These are phyloP conservation scores for Ustilago tritici DNA, from an alignment of 1,284 basidiomycete genomes.

Conservation along the genomic window DNA sequence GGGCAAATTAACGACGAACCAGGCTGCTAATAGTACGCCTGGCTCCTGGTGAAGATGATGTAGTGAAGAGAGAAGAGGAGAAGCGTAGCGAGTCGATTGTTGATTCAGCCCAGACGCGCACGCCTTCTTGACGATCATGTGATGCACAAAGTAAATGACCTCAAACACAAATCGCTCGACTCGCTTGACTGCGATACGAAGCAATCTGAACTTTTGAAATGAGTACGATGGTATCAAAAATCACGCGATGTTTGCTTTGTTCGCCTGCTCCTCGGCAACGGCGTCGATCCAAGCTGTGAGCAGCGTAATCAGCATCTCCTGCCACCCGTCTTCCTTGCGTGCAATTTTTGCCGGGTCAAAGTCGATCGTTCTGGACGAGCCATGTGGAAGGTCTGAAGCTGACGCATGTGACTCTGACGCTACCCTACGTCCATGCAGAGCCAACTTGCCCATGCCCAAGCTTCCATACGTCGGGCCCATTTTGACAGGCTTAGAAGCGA, in stretches of 20 bases:
- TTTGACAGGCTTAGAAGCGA: neutral
- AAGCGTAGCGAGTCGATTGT: too few relatives aligned
- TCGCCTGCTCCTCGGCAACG: slow-evolving; percentile 75
- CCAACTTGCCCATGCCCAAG: slow-evolving; percentile 42
- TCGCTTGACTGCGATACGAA: neutral
- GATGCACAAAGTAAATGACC: neutral
- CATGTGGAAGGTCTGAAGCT: neutral
- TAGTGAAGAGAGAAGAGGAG: too few relatives aligned
- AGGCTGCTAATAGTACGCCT: too few relatives aligned
- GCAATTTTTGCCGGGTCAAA: slow-evolving; percentile 83
- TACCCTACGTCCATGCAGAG: slow-evolving; percentile 34
- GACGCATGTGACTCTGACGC: slow-evolving; percentile 31
- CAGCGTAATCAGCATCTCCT: slow-evolving; percentile 78
- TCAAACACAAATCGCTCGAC: neutral
- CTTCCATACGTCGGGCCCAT: slow-evolving; percentile 22
- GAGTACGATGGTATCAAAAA: neutral
- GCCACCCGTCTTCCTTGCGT: slow-evolving; percentile 81
- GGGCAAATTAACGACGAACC: too few relatives aligned
- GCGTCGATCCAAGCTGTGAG: slow-evolving; percentile 78
- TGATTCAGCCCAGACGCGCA: too few relatives aligned
- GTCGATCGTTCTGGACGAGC: slow-evolving; percentile 22
- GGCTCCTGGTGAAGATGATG: too few relatives aligned
- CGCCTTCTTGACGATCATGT: too few relatives aligned
- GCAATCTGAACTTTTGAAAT: neutral
- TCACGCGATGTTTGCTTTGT: neutral